These are phyloP conservation scores for Acaromyces ingoldii DNA, from an alignment of 1,284 basidiomycete genomes.

Conservation along the genomic window DNA sequence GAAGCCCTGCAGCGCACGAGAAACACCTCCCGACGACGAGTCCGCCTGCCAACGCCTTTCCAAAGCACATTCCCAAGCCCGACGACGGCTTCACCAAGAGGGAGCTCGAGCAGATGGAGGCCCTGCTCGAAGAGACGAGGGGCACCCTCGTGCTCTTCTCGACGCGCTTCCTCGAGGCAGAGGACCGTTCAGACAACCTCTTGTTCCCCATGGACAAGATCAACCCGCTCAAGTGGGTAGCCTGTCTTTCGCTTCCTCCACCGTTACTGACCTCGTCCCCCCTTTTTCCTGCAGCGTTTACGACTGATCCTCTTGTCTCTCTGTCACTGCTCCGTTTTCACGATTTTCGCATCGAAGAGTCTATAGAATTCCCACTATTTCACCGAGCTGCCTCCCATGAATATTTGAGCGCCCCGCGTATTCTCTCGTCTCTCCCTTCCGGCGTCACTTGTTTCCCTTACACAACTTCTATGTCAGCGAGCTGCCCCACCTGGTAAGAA, in stretches of 20 bases:
- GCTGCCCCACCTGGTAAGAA: not conserved
- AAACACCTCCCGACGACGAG: not conserved
- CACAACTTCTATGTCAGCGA: too few relatives aligned
- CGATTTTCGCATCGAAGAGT: not conserved
- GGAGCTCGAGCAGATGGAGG: conserved; percentile 44
- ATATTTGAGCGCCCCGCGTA: conserved; percentile 32
- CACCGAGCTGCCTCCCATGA: conserved; percentile 1
- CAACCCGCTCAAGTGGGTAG: conserved; percentile 31
- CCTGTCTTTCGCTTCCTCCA: too few relatives aligned
- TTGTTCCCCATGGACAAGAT: conserved; percentile 46
- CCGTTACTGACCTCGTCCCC: too few relatives aligned
- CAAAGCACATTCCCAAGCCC: not conserved
- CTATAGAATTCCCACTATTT: not conserved
- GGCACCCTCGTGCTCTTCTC: conserved; percentile 41
- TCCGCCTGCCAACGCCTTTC: not conserved
- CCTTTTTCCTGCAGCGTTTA: too few relatives aligned
- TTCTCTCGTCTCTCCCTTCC: conserved; percentile 17
- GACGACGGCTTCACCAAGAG: conserved; percentile 23
- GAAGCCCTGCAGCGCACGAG: too few relatives aligned
- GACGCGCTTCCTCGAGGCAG: conserved; percentile 45
- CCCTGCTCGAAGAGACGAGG: conserved; percentile 31
- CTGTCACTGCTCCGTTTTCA: not conserved
- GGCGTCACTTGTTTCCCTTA: conserved; percentile 25
- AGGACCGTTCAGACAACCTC: conserved; percentile 14
- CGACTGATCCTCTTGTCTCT: not conserved